Percentiles rank a stretch among this genome's conserved stretches.
phyloP scores from a whole-genome alignment of 768 basidiomycete genomes.

The Hypholoma sublateritium region DNA sequence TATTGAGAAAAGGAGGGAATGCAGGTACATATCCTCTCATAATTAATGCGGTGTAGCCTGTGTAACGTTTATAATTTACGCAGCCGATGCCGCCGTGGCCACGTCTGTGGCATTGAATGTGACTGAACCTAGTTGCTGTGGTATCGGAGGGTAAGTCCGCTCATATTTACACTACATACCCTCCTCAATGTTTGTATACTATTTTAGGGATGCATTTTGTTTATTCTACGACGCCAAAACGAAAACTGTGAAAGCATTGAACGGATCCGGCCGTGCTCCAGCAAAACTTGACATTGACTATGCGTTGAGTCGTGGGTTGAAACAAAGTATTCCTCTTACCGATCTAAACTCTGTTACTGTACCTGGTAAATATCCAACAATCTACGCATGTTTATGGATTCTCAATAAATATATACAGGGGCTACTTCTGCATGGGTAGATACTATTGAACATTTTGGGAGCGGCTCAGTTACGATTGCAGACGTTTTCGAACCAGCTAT shows the following conservation, averaged over 20 bases:
- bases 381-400: neutral
- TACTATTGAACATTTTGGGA: constrained; percentile 80
- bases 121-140: constrained; percentile 84
- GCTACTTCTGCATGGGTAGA: constrained; percentile 97
- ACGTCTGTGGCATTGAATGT: constrained; percentile 91
- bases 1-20: constrained; percentile 91
- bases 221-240: constrained; percentile 86
- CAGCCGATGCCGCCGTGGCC: constrained; percentile 94
- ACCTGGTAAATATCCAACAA: constrained; percentile 45
- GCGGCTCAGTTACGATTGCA: constrained; percentile 56
- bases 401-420: constrained; percentile 39
- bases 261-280: constrained; percentile 91
- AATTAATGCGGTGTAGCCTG: neutral
- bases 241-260: constrained; percentile 83
- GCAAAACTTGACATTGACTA: constrained; percentile 76
- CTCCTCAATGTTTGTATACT: neutral
- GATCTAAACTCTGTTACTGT: constrained; percentile 93
- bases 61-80: neutral
- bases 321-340: constrained; percentile 70
- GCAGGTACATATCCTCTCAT: constrained; percentile 58
- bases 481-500: constrained; percentile 91
- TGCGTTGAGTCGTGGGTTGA: constrained; percentile 65
- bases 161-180: constrained; percentile 6
- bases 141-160: constrained; percentile 79
- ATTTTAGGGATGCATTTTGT: constrained; percentile 81